Percentiles rank a stretch among this genome's conserved stretches.
Conservation (phyloP, 768 basidiomycete genomes). For the Pleurotus salmoneostramineus region DNA sequence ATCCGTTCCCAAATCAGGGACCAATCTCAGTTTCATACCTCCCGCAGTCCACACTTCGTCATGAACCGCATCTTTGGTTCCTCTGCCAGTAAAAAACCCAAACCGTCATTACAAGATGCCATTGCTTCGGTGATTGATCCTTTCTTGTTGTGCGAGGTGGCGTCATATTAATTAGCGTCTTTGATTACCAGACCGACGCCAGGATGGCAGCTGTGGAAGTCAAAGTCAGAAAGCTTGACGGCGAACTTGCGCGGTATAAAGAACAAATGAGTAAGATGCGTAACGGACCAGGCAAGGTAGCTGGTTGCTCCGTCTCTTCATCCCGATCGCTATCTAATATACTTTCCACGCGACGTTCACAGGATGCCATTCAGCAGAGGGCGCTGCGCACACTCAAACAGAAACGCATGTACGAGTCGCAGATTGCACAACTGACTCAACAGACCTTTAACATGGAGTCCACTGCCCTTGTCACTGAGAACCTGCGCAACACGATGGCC, state of each 20-base stretch:
- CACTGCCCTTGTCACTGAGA: constrained; percentile 93
- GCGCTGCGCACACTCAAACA: constrained; percentile 91
- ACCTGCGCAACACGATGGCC: constrained; percentile 97
- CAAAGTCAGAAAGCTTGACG: constrained; percentile 95
- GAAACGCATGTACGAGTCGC: constrained; percentile 93
- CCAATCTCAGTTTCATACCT: neutral
- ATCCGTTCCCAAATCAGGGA: constrained; percentile 1
- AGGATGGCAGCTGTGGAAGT: constrained; percentile 90
- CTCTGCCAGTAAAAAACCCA: constrained; percentile 75
- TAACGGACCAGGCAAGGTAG: constrained; percentile 92
- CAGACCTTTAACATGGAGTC: constrained; percentile 99
- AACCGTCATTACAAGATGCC: constrained; percentile 87
- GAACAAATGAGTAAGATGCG: constrained; percentile 95
- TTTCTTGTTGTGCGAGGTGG: constrained; percentile 5
- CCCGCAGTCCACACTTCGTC: constrained; percentile 4
- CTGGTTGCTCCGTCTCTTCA: constrained; percentile 8
- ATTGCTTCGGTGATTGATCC: constrained; percentile 67
- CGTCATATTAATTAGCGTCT: neutral
- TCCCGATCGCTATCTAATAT: constrained; percentile 3
- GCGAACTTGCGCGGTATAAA: constrained; percentile 86
- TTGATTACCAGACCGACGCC: constrained; percentile 66
- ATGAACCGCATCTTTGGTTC: constrained; percentile 89
- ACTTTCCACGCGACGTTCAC: neutral
- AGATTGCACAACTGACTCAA: constrained; percentile 86
- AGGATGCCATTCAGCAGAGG: constrained; percentile 93